Conservation (phyloP, 352 stramenopile species). For the Globisporangium ultimum region DNA sequence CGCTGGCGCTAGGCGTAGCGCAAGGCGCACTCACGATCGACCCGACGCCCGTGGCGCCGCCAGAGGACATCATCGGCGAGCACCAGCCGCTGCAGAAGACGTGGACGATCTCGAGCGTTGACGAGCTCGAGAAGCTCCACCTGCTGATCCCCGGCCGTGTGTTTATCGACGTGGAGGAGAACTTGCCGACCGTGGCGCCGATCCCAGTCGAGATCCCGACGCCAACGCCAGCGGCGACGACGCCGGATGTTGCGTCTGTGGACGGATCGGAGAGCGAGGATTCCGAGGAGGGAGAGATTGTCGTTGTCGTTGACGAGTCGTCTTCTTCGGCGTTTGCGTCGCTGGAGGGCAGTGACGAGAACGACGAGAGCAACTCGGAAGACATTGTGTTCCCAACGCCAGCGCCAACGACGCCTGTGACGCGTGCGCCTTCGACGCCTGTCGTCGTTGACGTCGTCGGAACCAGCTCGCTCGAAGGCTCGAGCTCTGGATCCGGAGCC, state of each 20-base stretch:
- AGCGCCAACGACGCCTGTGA: neutral
- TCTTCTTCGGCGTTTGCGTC: neutral
- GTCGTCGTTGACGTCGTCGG: neutral
- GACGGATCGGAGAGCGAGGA: constrained; percentile 1
- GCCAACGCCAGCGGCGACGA: constrained; percentile 3
- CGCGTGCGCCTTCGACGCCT: neutral
- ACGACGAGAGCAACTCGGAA: neutral
- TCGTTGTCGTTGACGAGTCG: neutral
- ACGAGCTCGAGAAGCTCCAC: constrained; percentile 43
- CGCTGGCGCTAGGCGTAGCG: constrained; percentile 1
- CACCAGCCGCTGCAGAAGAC: constrained; percentile 37
- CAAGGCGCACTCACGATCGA: constrained; percentile 20
- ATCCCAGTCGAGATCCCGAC: constrained; percentile 8
- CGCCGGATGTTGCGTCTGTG: constrained; percentile 2
- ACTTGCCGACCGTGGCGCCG: constrained; percentile 8
- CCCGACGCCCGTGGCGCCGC: constrained; percentile 21
- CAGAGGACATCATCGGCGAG: constrained; percentile 26
- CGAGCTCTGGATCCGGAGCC: neutral
- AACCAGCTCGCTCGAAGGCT: constrained; percentile 6
- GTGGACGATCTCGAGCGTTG: constrained; percentile 40
- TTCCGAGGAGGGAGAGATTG: neutral
- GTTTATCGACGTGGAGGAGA: constrained; percentile 47
- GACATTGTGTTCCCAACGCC: constrained; percentile 2
- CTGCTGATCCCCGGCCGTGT: constrained; percentile 48
- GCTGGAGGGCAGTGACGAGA: no score